Evolutionary conservation across 495 filamentous ascomycete species (phyloP).

Genomic region (Hyaloscypha bicolor): DNA sequence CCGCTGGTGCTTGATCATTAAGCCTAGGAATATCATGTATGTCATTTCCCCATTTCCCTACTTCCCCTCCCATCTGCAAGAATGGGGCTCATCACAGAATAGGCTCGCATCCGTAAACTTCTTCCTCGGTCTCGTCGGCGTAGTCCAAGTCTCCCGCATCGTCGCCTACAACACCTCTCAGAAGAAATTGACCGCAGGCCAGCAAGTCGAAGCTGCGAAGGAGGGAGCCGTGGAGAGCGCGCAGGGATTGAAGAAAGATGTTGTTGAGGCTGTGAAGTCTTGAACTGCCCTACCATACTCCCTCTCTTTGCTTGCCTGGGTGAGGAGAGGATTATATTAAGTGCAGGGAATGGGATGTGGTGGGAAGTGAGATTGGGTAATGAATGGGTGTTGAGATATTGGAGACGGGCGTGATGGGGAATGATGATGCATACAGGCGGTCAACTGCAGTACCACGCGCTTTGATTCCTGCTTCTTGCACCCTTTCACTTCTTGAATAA

Average conservation of each 20-base stretch:
- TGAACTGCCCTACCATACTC: slow-evolving; percentile 5
- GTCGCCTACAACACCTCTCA: slow-evolving; percentile 61
- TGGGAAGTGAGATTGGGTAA: neutral
- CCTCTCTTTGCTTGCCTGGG: neutral
- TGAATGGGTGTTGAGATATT: neutral
- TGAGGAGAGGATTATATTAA: neutral
- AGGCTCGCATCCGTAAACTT: slow-evolving; percentile 94
- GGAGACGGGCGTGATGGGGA: neutral
- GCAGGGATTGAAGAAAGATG: slow-evolving; percentile 46
- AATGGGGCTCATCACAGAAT: slow-evolving; percentile 33
- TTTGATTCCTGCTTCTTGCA: slow-evolving; percentile 25
- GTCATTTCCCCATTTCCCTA: slow-evolving; percentile 33
- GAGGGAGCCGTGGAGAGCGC: slow-evolving; percentile 46
- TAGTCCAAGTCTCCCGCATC: slow-evolving; percentile 81
- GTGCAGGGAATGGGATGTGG: neutral
- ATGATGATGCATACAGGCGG: neutral
- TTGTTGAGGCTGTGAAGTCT: slow-evolving; percentile 44
- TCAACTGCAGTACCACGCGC: slow-evolving; percentile 39
- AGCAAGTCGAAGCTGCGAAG: slow-evolving; percentile 37
- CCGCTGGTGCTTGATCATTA: slow-evolving; percentile 97
- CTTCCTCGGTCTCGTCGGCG: slow-evolving; percentile 88
- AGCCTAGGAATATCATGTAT: slow-evolving; percentile 85
- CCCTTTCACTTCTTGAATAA: too few relatives aligned
- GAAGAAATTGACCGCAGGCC: slow-evolving; percentile 48
- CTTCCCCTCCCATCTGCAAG: neutral